A percentile compares a stretch with the other conserved stretches of the same genome.
Evolutionary conservation across 2,329 filamentous ascomycete species (phyloP).

Genomic region (Fusarium fracticaudum): DNA sequence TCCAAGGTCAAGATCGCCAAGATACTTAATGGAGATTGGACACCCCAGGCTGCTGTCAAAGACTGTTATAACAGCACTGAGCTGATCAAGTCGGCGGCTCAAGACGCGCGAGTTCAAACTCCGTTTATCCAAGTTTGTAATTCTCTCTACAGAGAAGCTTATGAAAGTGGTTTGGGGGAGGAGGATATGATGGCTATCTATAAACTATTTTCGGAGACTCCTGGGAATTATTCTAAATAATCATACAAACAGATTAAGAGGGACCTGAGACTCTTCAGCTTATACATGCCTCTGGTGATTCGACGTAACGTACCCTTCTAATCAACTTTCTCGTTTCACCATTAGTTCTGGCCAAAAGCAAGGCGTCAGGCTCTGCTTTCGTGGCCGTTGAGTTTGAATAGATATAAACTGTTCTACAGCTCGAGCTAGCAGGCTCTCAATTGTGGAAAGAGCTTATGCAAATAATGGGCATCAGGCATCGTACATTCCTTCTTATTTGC

Average conservation of each 20-base stretch:
- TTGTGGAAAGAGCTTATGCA: too few relatives aligned
- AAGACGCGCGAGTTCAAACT: background rate
- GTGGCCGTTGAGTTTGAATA: too few relatives aligned
- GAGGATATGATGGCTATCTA: background rate
- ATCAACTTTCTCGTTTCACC: too few relatives aligned
- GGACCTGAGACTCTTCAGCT: accelerated
- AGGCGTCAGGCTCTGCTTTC: too few relatives aligned
- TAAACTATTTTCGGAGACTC: background rate
- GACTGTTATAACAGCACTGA: background rate
- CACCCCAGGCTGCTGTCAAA: background rate
- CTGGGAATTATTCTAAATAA: background rate
- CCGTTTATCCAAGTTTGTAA: background rate
- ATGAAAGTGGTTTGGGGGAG: background rate
- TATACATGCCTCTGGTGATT: too few relatives aligned
- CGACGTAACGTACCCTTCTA: too few relatives aligned
- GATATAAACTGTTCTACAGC: too few relatives aligned
- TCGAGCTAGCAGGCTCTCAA: too few relatives aligned
- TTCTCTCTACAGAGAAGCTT: background rate
- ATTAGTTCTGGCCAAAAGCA: too few relatives aligned
- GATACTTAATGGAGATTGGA: background rate
- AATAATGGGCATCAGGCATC: too few relatives aligned
- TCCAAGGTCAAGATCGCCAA: background rate
- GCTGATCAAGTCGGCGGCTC: background rate
- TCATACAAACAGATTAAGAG: accelerated
- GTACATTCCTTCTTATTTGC: too few relatives aligned